Conservation (phyloP, 495 filamentous ascomycete species). For the Penicillium desertorum region DNA sequence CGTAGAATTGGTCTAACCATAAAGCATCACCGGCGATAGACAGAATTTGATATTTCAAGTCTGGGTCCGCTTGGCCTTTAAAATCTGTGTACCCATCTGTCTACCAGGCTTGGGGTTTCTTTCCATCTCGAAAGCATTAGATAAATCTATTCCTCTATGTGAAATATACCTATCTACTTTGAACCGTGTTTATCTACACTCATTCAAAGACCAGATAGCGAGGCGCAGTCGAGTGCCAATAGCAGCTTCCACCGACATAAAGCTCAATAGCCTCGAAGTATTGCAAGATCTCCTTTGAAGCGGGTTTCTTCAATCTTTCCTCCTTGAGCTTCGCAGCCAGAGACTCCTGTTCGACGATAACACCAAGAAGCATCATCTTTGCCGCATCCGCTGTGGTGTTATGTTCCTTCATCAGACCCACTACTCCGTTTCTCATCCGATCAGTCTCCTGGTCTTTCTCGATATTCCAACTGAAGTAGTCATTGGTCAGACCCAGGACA, state of each 20-base stretch:
- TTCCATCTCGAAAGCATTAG: background rate
- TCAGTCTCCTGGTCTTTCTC: slow-evolving; percentile 12
- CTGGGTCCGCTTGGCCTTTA: background rate
- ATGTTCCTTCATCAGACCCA: slow-evolving; percentile 13
- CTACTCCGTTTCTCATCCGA: slow-evolving; percentile 12
- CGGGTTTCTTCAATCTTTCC: background rate
- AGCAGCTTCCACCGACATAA: slow-evolving; percentile 17
- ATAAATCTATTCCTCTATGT: background rate
- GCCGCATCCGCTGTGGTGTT: background rate
- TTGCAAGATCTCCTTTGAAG: slow-evolving; percentile 1
- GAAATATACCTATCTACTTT: background rate
- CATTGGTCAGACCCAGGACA: slow-evolving; percentile 14
- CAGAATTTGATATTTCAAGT: background rate
- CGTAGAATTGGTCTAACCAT: background rate
- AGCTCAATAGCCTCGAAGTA: slow-evolving; percentile 17
- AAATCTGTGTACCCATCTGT: background rate
- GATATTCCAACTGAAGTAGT: slow-evolving; percentile 14
- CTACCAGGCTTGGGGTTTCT: background rate
- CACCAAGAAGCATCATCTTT: slow-evolving; percentile 7
- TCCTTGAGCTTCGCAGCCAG: background rate
- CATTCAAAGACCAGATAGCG: slow-evolving; percentile 6
- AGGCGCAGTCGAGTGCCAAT: slow-evolving; percentile 14
- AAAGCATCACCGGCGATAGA: no score
- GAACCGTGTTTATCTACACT: background rate
- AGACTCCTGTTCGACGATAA: slow-evolving; percentile 11